A percentile compares a stretch with the other conserved stretches of the same genome.
Evolutionary conservation across 345 rosid species (phyloP).

Genomic region (Sonneratia caseolaris): DNA sequence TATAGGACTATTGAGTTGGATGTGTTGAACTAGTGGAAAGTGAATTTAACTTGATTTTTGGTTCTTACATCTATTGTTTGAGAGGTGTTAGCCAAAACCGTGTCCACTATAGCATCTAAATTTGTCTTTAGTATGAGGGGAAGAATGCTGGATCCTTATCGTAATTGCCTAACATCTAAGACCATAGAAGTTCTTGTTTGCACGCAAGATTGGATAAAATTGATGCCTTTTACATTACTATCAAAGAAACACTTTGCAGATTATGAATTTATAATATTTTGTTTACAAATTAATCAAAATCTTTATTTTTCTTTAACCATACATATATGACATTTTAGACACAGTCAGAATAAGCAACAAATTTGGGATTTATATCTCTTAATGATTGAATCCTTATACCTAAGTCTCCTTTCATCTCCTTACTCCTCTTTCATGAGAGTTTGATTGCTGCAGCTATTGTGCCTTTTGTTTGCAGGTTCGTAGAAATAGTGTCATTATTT

Average conservation of each 20-base stretch:
- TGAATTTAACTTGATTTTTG: background rate
- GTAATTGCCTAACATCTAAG: constrained; percentile 12
- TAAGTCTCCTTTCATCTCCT: too few species aligned
- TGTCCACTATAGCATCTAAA: constrained; percentile 13
- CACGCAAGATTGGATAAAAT: constrained; percentile 15
- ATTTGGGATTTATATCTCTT: background rate
- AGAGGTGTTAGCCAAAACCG: constrained; percentile 9
- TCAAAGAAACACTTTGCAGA: constrained; percentile 1
- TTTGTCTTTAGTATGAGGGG: constrained; percentile 6
- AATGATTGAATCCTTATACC: background rate
- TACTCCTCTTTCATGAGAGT: too few species aligned
- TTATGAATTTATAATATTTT: too few species aligned
- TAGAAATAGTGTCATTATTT: too few species aligned
- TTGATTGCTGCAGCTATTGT: too few species aligned
- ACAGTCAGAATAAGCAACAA: background rate
- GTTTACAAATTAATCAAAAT: too few species aligned
- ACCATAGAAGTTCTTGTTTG: constrained; percentile 12
- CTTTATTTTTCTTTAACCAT: too few species aligned
- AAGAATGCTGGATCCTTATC: constrained; percentile 7
- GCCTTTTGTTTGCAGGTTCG: too few species aligned
- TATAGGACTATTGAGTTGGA: background rate
- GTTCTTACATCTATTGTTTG: constrained; percentile 6
- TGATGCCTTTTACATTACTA: background rate
- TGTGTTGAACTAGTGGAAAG: constrained; percentile 9
- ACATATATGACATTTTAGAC: background rate